Base-by-base conservation (phyloP, 2,329 filamentous ascomycete species). In the Aspergillus felis region DNA sequence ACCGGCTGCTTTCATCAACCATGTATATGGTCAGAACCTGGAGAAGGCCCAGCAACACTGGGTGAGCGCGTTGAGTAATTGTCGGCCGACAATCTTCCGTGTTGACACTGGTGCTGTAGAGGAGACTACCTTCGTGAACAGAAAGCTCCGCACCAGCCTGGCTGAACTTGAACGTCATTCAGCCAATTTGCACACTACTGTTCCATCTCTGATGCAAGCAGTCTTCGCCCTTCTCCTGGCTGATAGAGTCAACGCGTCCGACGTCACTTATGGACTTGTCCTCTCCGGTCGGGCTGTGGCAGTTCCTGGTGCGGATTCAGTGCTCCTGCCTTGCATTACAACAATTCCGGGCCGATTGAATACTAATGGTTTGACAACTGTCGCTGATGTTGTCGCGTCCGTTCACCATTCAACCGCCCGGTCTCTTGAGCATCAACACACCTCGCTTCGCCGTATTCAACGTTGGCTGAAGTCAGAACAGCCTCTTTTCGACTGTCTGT, bases 271-370 rank as follows among this genome's bases (percentile, higher is more conserved):
- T 44, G 72, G 72, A 3, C 57, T 65, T 44, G 67, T 74, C 5
- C 66, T 73, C 12, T 73, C 71, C 3, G 72, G 72, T 41, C 64
- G 72, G 28, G 65, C 69, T 27, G 61, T 73, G 3, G 65, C 71
- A 8, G 63, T 71, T 12, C 56, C 67, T 12, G 68, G 68, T 3
- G 65, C 70, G 7, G 66, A 73, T 7, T 65, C 64, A 0, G 70
- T 76, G 10, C 58, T 74, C 5, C 61, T 71, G 17, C 73, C 74
- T 10, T 74, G 72, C 50, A 72, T 76, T 42, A 72, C 69, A 1
- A 76, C 73, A 4, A 67, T 76, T 22, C 73, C 74, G 1, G 67
- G 66, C 27, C 69, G 72, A n/a, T 64, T 75, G 9, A 62, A 67
- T 49, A 62, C 68, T 10, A 53, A 51, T 1, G 55, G 58, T 4